Evolutionary conservation across 306 rosid species (phyloP), one percentile per base, ranked within the genome.

Genomic region (Glycine soja): DNA sequence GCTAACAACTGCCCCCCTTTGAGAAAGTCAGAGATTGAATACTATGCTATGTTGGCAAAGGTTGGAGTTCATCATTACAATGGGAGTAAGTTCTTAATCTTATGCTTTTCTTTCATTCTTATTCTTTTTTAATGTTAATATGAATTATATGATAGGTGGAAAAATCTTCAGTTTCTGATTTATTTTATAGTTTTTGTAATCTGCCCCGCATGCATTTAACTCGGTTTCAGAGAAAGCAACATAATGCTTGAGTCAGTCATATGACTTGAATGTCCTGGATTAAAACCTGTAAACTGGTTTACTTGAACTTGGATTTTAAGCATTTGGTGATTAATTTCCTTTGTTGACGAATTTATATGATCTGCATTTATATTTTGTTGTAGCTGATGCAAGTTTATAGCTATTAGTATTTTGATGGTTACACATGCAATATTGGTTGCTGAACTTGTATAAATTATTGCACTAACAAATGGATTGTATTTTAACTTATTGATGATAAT

Each of bases 1-100:
- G 92, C 94, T 38, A 93, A 92, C 83, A 92, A 93, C 63, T 93
- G 97, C 58, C 97, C 94, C 2, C 96, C 97, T 48, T 84, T 93
- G 54, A 77, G 96, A 61, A 93, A 93, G 80, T 93, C 94, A 0
- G 96, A 93, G 75, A 91, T 91, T 0, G 97, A 93, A 42, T 93
- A 93, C 69, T 91, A 93, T 62, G 93, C 97, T 0, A 93, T 92
- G 97, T 86, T 92, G 85, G 94, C 94, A 0, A 92, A 92, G 84
- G 88, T 90, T 81, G 97, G 94, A 71, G 94, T 92, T 56, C 97
- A 92, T n/a, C 94, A 90, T 46, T 90, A 92, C 74, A 90, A 89
- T 12, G 97, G 95, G n/a, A 93, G 97, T 93, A 82, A 77, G 94
- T 87, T 83, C 42, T 78, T 57, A 3, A 38, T 43, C 82, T 48